phyloP scores from a whole-genome alignment of 805 yeast species.

The Tetrapisispora namnaoensis region DNA sequence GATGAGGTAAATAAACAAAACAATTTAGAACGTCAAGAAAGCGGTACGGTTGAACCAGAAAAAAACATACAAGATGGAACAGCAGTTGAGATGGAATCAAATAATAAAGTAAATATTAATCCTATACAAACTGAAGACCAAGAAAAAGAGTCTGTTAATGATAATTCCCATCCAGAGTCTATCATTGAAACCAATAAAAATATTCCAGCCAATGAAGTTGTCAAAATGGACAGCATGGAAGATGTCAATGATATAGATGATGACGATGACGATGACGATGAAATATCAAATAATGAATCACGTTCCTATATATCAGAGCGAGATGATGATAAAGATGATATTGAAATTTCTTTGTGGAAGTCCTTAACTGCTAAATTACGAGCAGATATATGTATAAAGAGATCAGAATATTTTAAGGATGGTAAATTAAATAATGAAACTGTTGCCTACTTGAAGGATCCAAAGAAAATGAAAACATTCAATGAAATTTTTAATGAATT shows the following conservation, averaged over 20 bases:
- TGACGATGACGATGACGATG: slow-evolving; percentile 36
- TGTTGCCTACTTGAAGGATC: slow-evolving; percentile 57
- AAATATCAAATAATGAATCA: slow-evolving; percentile 35
- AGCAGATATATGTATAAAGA: slow-evolving; percentile 59
- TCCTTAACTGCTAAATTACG: slow-evolving; percentile 69
- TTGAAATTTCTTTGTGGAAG: slow-evolving; percentile 78
- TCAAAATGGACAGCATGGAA: neutral
- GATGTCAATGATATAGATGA: neutral
- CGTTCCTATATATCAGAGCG: slow-evolving; percentile 37
- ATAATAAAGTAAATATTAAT: slow-evolving; percentile 36
- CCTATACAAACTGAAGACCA: neutral
- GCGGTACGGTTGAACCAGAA: no score
- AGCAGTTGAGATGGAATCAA: slow-evolving; percentile 1
- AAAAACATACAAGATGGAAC: no score
- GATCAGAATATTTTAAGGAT: slow-evolving; percentile 58
- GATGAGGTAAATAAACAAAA: no score
- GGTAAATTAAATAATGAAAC: slow-evolving; percentile 53
- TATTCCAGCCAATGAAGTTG: neutral
- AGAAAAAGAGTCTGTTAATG: slow-evolving; percentile 18
- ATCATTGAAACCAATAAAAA: neutral
- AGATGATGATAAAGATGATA: slow-evolving; percentile 55
- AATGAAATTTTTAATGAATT: slow-evolving; percentile 26
- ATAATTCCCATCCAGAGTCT: neutral
- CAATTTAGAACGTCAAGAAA: no score
- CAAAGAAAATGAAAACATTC: slow-evolving; percentile 56